A percentile compares a stretch with the other conserved stretches of the same genome.
Evolutionary conservation across 495 filamentous ascomycete genomes (phyloP).

Genomic region (Aspergillus ostianus): DNA sequence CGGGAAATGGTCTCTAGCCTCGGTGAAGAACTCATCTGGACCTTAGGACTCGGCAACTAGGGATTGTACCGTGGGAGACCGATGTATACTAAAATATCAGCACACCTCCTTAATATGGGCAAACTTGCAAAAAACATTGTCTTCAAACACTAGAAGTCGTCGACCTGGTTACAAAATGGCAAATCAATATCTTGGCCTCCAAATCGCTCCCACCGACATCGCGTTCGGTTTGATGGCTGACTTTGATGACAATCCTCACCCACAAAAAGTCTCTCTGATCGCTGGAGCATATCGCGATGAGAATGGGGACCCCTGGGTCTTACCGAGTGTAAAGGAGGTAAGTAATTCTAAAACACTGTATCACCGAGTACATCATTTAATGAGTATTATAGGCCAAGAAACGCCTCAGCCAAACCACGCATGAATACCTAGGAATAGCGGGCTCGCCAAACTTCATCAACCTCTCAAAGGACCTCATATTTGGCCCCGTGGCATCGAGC

Average conservation of each 20-base stretch:
- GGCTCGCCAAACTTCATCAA: constrained; percentile 1
- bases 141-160: no score
- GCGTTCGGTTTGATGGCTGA: constrained; percentile 20
- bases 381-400: no score
- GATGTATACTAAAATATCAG: no score
- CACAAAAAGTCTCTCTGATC: constrained; percentile 25
- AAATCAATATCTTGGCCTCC: constrained; percentile 1
- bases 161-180: no score
- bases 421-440: constrained; percentile 24
- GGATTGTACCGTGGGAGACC: no score
- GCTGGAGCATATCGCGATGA: constrained; percentile 32
- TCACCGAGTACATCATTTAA: not conserved
- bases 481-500: constrained; percentile 14
- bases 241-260: constrained; percentile 5
- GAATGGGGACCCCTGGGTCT: constrained; percentile 31
- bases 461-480: constrained; percentile 1
- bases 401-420: constrained; percentile 1
- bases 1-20: no score
- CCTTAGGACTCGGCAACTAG: no score
- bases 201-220: constrained; percentile 8
- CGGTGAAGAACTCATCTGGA: no score
- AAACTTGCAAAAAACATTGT: no score
- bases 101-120: no score
- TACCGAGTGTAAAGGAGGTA: constrained; percentile 29
- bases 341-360: not conserved